Percentiles rank a stretch among this genome's conserved stretches.
Evolutionary conservation across 208 protist genomes (phyloP).

Genomic region (Leishmania gerbilli): DNA sequence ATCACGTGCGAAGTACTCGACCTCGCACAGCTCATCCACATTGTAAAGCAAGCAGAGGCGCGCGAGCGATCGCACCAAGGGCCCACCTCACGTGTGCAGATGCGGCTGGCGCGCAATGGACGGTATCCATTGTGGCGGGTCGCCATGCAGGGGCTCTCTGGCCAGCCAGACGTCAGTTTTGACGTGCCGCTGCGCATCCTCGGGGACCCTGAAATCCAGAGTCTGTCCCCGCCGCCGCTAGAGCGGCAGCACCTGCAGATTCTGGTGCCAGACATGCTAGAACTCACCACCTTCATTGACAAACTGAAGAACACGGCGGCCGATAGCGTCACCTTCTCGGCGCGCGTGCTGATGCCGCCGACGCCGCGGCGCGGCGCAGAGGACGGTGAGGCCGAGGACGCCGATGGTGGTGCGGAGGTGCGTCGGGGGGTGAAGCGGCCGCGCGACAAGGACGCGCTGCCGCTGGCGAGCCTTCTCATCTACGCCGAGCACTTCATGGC

Average conservation of each 20-base stretch:
- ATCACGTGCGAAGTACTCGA: slow-evolving; percentile 83
- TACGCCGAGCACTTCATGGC: slow-evolving; percentile 57
- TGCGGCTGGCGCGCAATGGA: slow-evolving; percentile 57
- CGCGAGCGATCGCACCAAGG: slow-evolving; percentile 28
- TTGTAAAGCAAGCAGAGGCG: slow-evolving; percentile 66
- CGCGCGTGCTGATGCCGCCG: slow-evolving; percentile 10
- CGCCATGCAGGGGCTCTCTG: slow-evolving; percentile 41
- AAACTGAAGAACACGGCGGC: slow-evolving; percentile 68
- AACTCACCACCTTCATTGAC: slow-evolving; percentile 80
- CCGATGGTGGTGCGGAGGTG: not conserved
- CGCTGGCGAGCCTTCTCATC: slow-evolving; percentile 43
- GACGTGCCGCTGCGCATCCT: slow-evolving; percentile 80
- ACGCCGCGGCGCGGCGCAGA: slow-evolving; percentile 1
- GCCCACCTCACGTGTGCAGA: slow-evolving; percentile 34
- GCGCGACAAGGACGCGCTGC: not conserved
- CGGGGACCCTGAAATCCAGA: slow-evolving; percentile 53
- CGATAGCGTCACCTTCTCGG: slow-evolving; percentile 60
- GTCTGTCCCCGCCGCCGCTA: slow-evolving; percentile 51
- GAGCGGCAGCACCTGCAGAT: slow-evolving; percentile 55
- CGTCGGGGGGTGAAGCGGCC: slow-evolving; percentile 1
- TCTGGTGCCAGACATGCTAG: slow-evolving; percentile 56
- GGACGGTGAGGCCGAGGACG: slow-evolving; percentile 19
- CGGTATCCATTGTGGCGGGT: slow-evolving; percentile 31
- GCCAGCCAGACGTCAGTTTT: slow-evolving; percentile 64
- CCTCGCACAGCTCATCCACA: slow-evolving; percentile 57